Base-by-base conservation (phyloP, 1,139 yeast species). In the Diutina rugosa region DNA sequence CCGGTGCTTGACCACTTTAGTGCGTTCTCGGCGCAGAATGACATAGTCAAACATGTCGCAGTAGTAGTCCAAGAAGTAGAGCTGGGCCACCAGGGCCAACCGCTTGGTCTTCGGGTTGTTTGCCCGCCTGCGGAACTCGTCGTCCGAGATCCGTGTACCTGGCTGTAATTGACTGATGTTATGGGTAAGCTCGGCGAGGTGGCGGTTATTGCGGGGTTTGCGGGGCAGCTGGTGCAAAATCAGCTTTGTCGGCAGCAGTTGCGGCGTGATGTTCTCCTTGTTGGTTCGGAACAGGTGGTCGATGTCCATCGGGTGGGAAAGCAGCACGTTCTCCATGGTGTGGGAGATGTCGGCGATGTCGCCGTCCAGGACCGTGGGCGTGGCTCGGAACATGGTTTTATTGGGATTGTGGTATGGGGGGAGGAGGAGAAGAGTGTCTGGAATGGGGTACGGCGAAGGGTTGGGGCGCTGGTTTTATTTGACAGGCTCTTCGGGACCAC, bases 31-130 rank as follows among this genome's bases (percentile, higher is more conserved):
- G 67, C 99, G 82, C 61, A 84, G 82, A 62, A 91, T 88, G 29
- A 93, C 88, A 66, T 95, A 95, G 68, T 90, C 96, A 72, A 95
- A 87, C 82, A 89, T 85, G 67, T 93, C 99, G 71, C 97, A 91
- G 70, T 95, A 95, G 70, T 91, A 90, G 69, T 95, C 99, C 60
- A 95, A 77, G 65, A 95, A 93, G 72, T 87, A 87, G 72, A 84
- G 76, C 62, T 84, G 87, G 21, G 90, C 82, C 46, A 93, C 97
- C 59, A 90, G 88, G 4, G 95, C 95, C 60, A 90, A 74, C 59
- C 99, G 78, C 67, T 87, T 87, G 7, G 95, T 90, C 65, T 89
- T 90, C 53, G 88, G 85, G 55, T 82, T 79, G 60, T 83, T 80
- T 12, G 90, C 85, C 65, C 81, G 83, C 57, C 73, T 72, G 61